Percentiles rank a stretch among this genome's conserved stretches.
These are phyloP conservation scores for Draba incana DNA, from an alignment of 345 rosid species.

Conservation along the genomic window DNA sequence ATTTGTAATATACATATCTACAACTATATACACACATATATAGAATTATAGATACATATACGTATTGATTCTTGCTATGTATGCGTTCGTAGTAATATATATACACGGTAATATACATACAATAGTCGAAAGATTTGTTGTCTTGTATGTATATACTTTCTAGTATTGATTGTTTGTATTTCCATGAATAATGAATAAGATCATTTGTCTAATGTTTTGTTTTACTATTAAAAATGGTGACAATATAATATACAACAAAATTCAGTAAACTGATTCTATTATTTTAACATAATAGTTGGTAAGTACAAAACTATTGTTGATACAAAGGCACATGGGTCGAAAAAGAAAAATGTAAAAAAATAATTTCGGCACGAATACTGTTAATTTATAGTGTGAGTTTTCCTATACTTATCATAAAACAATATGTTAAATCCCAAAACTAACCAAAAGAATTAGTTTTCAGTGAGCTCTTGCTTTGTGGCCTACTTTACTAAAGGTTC, in stretches of 20 bases:
- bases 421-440: slow-evolving; percentile 17
- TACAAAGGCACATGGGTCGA: not conserved
- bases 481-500: slow-evolving; percentile 1
- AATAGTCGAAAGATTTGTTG: slow-evolving; percentile 21
- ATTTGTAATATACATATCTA: not conserved
- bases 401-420: not conserved
- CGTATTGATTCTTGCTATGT: not conserved
- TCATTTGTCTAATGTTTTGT: slow-evolving; percentile 3
- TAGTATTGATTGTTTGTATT: slow-evolving; percentile 7
- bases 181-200: slow-evolving; percentile 3
- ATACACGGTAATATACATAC: slow-evolving; percentile 4
- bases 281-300: slow-evolving; percentile 11
- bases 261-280: not conserved
- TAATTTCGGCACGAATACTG: not conserved
- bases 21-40: not conserved
- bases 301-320: not conserved
- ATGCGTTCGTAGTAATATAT: not conserved
- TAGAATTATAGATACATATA: not conserved
- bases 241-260: too few species aligned
- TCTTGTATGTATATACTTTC: not conserved
- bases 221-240: not conserved
- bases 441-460: slow-evolving; percentile 30
- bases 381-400: not conserved
- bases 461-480: slow-evolving; percentile 32
- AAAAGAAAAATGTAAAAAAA: not conserved